Percentiles rank a stretch among this genome's conserved stretches.
phyloP scores from a whole-genome alignment of 352 stramenopile species.

The Phytophthora crassamura region DNA sequence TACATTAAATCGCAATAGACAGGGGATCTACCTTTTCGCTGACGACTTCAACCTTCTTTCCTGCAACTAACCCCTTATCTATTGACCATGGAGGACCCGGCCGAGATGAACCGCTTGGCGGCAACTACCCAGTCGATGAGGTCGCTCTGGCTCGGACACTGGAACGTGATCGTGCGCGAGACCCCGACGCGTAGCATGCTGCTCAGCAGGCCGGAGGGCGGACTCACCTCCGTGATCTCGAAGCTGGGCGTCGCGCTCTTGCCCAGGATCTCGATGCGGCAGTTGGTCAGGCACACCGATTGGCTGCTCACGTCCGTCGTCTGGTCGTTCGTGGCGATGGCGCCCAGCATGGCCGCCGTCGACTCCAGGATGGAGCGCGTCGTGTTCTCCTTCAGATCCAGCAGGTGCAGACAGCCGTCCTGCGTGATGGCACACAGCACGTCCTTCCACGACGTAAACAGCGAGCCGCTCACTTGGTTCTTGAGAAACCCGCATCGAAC shows the following conservation, averaged over 20 bases:
- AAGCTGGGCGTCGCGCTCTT: conserved; percentile 72
- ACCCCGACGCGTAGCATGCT: conserved; percentile 70
- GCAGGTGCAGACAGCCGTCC: conserved; percentile 73
- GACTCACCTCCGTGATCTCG: conserved; percentile 71
- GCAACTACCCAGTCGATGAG: conserved; percentile 86
- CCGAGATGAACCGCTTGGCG: conserved; percentile 71
- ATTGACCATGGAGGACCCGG: conserved; percentile 53
- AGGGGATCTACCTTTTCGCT: too few relatives aligned
- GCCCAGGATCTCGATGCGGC: conserved; percentile 77
- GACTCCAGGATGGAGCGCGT: conserved; percentile 62
- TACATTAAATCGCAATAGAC: background rate
- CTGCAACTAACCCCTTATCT: conserved; percentile 19
- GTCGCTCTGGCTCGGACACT: conserved; percentile 80
- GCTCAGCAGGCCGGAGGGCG: conserved; percentile 61
- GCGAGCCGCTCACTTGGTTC: conserved; percentile 70
- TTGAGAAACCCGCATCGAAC: conserved; percentile 82
- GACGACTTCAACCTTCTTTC: background rate
- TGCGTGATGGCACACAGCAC: conserved; percentile 83
- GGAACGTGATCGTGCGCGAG: conserved; percentile 79
- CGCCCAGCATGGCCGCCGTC: conserved; percentile 63
- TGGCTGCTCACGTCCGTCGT: conserved; percentile 54
- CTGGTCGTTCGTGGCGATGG: conserved; percentile 60
- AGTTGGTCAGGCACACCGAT: conserved; percentile 70
- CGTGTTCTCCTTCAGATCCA: conserved; percentile 76
- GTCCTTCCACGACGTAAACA: conserved; percentile 82